Evolutionary conservation across 148 eudicot species (phyloP).

Genomic region (Cornus florida): DNA sequence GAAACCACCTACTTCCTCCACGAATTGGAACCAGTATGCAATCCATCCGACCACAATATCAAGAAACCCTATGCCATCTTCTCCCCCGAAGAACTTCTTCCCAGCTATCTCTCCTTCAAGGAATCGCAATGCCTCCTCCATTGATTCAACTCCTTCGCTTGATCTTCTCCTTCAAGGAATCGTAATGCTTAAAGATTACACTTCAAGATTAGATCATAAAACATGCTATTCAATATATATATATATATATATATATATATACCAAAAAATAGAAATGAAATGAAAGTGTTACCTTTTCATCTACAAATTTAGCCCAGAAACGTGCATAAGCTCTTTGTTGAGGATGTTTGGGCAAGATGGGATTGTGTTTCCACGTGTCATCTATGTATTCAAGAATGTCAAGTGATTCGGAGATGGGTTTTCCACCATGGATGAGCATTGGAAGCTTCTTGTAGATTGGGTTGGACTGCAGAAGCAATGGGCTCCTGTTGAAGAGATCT

Average conservation of each 20-base stretch:
- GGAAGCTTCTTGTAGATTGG: no score
- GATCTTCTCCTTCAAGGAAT: conserved; percentile 5
- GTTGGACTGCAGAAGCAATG: no score
- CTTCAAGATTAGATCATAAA: no score
- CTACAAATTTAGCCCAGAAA: background rate
- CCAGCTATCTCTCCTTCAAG: background rate
- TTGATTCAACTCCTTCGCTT: background rate
- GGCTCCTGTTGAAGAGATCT: no score
- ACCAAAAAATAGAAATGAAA: no score
- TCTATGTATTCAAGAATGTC: conserved; percentile 5
- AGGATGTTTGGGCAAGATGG: background rate
- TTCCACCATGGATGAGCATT: no score
- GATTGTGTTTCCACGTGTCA: background rate
- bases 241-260: no score
- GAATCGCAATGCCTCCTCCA: background rate
- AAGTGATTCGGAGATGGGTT: background rate
- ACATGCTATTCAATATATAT: no score
- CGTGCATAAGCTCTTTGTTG: background rate
- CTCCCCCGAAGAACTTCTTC: conserved; percentile 6
- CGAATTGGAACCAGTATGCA: background rate
- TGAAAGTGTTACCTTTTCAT: conserved; percentile 1
- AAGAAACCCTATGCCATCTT: background rate
- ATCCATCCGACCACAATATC: background rate
- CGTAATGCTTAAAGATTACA: no score
- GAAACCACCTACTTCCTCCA: background rate